Conservation (phyloP, 2,329 filamentous ascomycete species). For the Reticulascus tulasneorum region DNA sequence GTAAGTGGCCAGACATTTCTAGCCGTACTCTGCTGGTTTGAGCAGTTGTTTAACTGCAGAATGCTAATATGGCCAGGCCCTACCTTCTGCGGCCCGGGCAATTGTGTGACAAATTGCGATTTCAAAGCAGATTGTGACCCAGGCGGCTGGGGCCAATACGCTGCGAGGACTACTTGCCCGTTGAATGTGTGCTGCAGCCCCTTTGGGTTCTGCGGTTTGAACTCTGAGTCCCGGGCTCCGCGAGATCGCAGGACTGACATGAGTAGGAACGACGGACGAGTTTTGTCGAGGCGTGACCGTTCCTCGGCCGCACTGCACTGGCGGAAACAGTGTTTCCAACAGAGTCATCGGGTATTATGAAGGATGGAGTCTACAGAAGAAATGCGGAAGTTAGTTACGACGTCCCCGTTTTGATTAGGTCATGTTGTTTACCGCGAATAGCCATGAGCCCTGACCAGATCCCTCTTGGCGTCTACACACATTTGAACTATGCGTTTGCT, state of each 20-base stretch:
- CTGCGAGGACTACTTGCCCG: neutral
- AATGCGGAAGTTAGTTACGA: too few relatives aligned
- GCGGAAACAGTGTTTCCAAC: slow-evolving; percentile 1
- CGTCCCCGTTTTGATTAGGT: too few relatives aligned
- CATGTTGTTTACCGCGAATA: neutral
- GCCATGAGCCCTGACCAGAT: slow-evolving; percentile 20
- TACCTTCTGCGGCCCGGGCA: neutral
- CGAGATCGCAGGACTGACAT: too few relatives aligned
- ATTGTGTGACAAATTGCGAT: neutral
- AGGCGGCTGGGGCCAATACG: neutral
- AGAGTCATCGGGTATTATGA: slow-evolving; percentile 29
- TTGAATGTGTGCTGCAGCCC: neutral
- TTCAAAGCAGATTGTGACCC: neutral
- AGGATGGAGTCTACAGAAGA: too few relatives aligned
- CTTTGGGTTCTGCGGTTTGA: too few relatives aligned
- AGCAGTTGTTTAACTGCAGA: too few relatives aligned
- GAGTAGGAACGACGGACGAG: slow-evolving; percentile 9
- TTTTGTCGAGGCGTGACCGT: slow-evolving; percentile 11
- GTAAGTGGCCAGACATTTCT: too few relatives aligned
- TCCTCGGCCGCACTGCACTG: neutral
- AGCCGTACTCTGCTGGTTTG: too few relatives aligned
- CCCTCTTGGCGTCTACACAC: slow-evolving; percentile 21
- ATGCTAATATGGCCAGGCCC: too few relatives aligned
- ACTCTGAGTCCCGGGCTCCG: too few relatives aligned
- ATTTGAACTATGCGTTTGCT: slow-evolving; percentile 31